Evolutionary conservation across 441 rosid genomes (phyloP).

Genomic region (Biscutella auriculata): DNA sequence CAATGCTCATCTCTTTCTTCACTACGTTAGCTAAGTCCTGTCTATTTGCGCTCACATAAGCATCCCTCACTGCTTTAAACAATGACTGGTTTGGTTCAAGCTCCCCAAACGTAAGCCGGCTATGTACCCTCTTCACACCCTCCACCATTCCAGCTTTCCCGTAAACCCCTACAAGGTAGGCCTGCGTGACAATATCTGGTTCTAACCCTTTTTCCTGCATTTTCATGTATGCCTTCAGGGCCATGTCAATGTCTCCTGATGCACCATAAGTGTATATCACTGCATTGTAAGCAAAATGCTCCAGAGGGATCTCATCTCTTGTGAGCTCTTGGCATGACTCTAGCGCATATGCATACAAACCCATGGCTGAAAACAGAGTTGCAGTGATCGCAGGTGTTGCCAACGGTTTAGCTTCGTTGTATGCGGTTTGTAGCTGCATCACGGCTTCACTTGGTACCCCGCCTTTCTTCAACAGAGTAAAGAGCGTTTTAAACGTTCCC

Average conservation of each 20-base stretch:
- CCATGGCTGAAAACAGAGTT: slow-evolving; percentile 52
- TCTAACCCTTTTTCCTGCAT: slow-evolving; percentile 61
- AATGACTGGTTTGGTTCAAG: slow-evolving; percentile 46
- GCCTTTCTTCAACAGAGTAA: slow-evolving; percentile 60
- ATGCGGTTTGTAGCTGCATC: slow-evolving; percentile 54
- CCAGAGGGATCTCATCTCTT: slow-evolving; percentile 30
- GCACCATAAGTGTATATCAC: slow-evolving; percentile 52
- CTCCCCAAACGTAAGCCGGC: slow-evolving; percentile 44
- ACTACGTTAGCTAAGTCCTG: slow-evolving; percentile 58
- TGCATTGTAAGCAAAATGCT: slow-evolving; percentile 53
- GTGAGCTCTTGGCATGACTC: slow-evolving; percentile 36
- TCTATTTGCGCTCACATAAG: slow-evolving; percentile 48
- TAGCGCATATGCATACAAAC: slow-evolving; percentile 45
- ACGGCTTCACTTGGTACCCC: slow-evolving; percentile 65
- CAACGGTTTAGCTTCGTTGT: slow-evolving; percentile 52
- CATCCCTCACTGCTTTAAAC: slow-evolving; percentile 53
- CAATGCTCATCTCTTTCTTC: slow-evolving; percentile 52
- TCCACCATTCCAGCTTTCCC: slow-evolving; percentile 78
- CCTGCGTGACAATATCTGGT: slow-evolving; percentile 59
- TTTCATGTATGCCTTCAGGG: slow-evolving; percentile 53
- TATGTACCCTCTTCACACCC: slow-evolving; percentile 66
- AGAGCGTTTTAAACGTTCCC: slow-evolving; percentile 51
- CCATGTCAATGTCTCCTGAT: slow-evolving; percentile 50
- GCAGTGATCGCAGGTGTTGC: slow-evolving; percentile 52
- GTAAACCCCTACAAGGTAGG: slow-evolving; percentile 55